Base-by-base conservation (phyloP, 768 basidiomycete genomes). In the Tylopilus plumbeoviolaceoides region DNA sequence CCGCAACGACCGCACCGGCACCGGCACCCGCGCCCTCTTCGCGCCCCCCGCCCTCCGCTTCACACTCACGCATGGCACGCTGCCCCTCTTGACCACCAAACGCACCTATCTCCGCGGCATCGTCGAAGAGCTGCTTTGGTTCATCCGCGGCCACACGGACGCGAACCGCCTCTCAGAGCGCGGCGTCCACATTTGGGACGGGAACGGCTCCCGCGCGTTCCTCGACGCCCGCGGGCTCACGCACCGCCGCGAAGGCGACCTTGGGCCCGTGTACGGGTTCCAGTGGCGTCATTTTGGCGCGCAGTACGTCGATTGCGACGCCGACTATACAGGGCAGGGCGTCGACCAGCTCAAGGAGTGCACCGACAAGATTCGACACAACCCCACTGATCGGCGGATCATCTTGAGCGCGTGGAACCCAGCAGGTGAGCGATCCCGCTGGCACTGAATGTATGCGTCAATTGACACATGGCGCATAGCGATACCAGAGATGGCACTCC, bases 351-450 rank as follows among this genome's bases (percentile, higher is more conserved):
- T 98, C 43, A 71, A 77, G 46, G 90, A 95, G 63, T 91, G 91
- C 61, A 90, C 98, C 39, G 73, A 79, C 58, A 97, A 97, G 74
- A 98, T 98, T 70, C 91, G 83, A 73, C 79, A 93, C 58, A 84
- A 91, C 62, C 97, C 95, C 1, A 95, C 90, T 1, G 94, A 98
- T 74, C 78, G 95, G 31, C 77, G 95, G 21, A 98, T 99, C 59
- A 91, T 98, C 38, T 71, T 98, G 40, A 93, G 88, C 63, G 95
- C 97, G 20, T 99, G 97, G 97, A 99, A 98, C 65, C 95, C 95
- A 0, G 91, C 87, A 68, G 97, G 97, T 94, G 57, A 53, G 80
- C 10, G 25, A 38, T 36, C 3, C 7, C 7, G 12, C 1, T 7
- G 4, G 27, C 15, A 7, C 35, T 9, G 3, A 38, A 20, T 54